These are phyloP conservation scores for Alternaria sp. DNA, from an alignment of 2,329 filamentous ascomycete species.

Conservation along the genomic window DNA sequence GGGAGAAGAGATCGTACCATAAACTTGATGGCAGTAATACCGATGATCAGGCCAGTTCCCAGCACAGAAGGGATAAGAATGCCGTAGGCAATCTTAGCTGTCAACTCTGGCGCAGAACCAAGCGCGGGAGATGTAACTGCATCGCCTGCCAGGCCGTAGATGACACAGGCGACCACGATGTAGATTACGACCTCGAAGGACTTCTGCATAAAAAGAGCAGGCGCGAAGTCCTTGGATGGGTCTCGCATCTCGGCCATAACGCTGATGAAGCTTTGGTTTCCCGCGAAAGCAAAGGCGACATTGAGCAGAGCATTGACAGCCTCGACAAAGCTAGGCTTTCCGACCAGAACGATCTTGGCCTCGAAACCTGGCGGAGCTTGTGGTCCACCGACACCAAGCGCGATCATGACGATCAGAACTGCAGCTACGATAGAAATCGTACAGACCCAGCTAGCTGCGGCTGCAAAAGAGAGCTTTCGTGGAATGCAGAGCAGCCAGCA, in stretches of 20 bases:
- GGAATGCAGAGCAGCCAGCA: conserved; percentile 67
- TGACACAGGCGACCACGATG: conserved; percentile 69
- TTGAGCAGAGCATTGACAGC: conserved; percentile 53
- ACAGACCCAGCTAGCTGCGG: conserved; percentile 65
- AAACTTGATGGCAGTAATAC: conserved; percentile 70
- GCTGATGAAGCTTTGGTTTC: conserved; percentile 70
- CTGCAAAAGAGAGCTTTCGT: conserved; percentile 66
- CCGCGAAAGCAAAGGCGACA: conserved; percentile 72
- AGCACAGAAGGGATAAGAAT: conserved; percentile 73
- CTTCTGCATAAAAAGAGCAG: conserved; percentile 63
- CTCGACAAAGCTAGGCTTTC: conserved; percentile 36
- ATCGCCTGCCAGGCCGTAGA: conserved; percentile 70
- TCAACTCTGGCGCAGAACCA: conserved; percentile 62
- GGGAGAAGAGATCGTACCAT: conserved; percentile 40
- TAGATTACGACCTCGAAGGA: conserved; percentile 67
- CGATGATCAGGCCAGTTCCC: conserved; percentile 73
- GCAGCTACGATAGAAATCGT: conserved; percentile 66
- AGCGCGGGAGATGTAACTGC: conserved; percentile 70
- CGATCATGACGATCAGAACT: conserved; percentile 72
- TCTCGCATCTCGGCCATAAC: conserved; percentile 70
- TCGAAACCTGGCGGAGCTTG: conserved; percentile 41
- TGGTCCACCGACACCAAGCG: conserved; percentile 61
- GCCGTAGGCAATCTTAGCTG: conserved; percentile 71
- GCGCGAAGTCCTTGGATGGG: conserved; percentile 63
- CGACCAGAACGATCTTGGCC: conserved; percentile 27